Evolutionary conservation across 2,329 filamentous ascomycete species (phyloP).

Genomic region (Fusarium pilosicola): DNA sequence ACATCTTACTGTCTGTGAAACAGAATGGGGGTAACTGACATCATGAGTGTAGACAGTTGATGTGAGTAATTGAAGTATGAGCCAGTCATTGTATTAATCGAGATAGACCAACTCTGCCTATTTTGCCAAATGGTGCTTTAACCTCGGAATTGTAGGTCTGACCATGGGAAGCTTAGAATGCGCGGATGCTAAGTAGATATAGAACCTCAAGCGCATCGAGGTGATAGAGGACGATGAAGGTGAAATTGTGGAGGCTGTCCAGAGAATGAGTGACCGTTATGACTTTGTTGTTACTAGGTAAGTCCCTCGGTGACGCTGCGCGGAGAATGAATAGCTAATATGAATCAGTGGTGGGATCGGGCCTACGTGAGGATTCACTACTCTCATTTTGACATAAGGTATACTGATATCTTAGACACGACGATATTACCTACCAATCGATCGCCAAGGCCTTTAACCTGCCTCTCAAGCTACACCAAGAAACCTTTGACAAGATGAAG

Average conservation of each 20-base stretch:
- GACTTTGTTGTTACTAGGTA: conserved; percentile 92
- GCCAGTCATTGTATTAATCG: conserved; percentile 26
- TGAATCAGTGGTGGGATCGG: conserved; percentile 84
- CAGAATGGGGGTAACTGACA: conserved; percentile 3
- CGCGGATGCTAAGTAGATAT: background rate
- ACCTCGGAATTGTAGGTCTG: conserved; percentile 64
- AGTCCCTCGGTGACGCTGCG: background rate
- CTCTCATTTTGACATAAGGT: background rate
- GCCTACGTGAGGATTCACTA: conserved; percentile 72
- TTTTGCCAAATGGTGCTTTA: conserved; percentile 73
- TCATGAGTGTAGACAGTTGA: conserved; percentile 49
- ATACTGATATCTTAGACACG: conserved; percentile 70
- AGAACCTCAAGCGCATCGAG: conserved; percentile 85
- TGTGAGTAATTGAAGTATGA: conserved; percentile 45
- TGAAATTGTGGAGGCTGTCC: conserved; percentile 89
- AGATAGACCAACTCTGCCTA: conserved; percentile 70
- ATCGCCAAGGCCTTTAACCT: conserved; percentile 90
- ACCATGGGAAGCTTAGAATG: background rate
- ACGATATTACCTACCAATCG: conserved; percentile 96
- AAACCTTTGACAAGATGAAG: conserved; percentile 85
- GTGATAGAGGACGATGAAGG: conserved; percentile 92
- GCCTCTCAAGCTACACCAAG: conserved; percentile 78
- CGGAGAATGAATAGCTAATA: conserved; percentile 9
- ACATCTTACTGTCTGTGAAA: background rate
- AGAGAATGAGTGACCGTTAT: conserved; percentile 87